Evolutionary conservation across 2,329 filamentous ascomycete genomes (phyloP), one percentile per base, ranked within the genome.

Genomic region (Scytalidium lignicola): DNA sequence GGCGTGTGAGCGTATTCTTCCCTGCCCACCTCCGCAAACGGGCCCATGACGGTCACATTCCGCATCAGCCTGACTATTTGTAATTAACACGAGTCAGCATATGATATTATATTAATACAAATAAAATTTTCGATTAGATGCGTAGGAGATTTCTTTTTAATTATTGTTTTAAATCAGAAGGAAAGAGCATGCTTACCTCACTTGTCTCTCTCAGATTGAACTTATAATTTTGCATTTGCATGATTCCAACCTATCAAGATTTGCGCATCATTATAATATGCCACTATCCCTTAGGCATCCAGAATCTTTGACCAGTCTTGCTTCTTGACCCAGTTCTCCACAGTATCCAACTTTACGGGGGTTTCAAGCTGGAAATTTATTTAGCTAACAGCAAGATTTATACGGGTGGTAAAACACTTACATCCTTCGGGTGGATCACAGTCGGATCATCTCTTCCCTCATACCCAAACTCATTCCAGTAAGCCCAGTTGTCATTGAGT

Each of bases 371-470:
- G 45, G 13, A 37, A 28, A 9, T n/a, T 37, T 17, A 3, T 18
- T 13, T 26, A 26, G 41, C 15, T 3, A 19, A 26, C 5, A 8
- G 13, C 55, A 49, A 45, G 13, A 39, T 28, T 44, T 17, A 2
- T 18, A 6, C 15, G 3, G 21, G 8, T 28, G 19, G 15, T 18
- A 41, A 4, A 40, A 18, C 43, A 50, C 56, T 53, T 20, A 57
- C 54, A 49, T 57, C 47, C 19, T 40, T 47, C 26, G 63, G 62
- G 51, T 63, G 59, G 2, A 68, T 51, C 7, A 66, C 55, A 39
- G 55, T 55, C 6, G 59, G 56, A 49, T 69, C 65, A 10, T 65
- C 47, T 74, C 29, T 20, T 45, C 67, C 67, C 32, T 51, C 45
- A 40, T 42, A 45, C 9, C 42, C 32, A 45, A 51, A 48, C 18